Conservation (phyloP, 208 protist species). For the Wallacemonas sp. region DNA sequence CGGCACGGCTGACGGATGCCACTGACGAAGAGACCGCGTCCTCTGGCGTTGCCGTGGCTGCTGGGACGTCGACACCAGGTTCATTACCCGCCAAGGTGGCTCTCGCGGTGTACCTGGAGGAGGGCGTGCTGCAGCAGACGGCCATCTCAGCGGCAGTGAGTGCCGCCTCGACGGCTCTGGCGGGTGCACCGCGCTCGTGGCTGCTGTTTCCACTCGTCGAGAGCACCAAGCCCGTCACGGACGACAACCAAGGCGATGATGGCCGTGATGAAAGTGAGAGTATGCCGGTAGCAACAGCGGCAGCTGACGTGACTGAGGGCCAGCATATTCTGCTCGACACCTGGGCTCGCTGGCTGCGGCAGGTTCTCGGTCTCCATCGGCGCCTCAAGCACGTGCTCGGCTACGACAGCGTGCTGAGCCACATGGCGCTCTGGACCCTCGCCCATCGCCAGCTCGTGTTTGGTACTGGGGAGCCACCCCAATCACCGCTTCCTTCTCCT, state of each 20-base stretch:
- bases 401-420: constrained; percentile 47
- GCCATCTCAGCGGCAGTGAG: neutral
- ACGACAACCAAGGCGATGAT: neutral
- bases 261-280: neutral
- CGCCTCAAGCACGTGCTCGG: constrained; percentile 39
- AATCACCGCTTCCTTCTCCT: no score
- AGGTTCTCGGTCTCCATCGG: constrained; percentile 33
- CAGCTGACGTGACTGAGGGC: neutral
- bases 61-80: neutral
- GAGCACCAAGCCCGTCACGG: neutral
- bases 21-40: neutral
- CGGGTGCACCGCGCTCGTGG: constrained; percentile 38
- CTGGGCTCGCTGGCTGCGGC: constrained; percentile 52
- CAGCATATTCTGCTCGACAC: neutral
- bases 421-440: constrained; percentile 49
- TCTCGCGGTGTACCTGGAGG: neutral
- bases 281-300: neutral
- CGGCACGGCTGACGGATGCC: neutral
- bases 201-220: constrained; percentile 38
- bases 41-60: neutral
- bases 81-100: neutral
- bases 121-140: neutral
- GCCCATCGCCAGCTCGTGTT: constrained; percentile 29
- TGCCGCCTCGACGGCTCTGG: constrained; percentile 7
- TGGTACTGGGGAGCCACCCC: neutral